Evolutionary conservation across 768 basidiomycete genomes (phyloP).

Genomic region (Fistulinella prunicolor): DNA sequence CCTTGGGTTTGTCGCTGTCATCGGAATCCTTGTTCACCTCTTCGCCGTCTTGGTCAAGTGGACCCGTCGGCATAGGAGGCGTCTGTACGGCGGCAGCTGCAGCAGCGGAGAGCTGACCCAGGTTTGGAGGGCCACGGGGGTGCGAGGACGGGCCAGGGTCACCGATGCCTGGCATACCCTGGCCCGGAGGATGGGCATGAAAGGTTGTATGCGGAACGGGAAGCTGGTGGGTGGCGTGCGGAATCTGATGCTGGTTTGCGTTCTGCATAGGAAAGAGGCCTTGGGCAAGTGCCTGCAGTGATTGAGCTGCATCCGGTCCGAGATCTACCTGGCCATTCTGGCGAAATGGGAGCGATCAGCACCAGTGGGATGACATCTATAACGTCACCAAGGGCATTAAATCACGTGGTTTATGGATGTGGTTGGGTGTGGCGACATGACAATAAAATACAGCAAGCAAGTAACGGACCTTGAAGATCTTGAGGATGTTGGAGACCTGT

Average conservation of each 20-base stretch:
- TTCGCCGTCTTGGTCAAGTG: slow-evolving; percentile 17
- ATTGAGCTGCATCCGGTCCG: slow-evolving; percentile 62
- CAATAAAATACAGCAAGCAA: neutral
- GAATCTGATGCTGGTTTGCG: slow-evolving; percentile 31
- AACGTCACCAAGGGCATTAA: slow-evolving; percentile 20
- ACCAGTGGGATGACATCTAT: slow-evolving; percentile 1
- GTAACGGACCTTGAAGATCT: slow-evolving; percentile 55
- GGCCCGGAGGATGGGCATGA: slow-evolving; percentile 21
- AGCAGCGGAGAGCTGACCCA: slow-evolving; percentile 53
- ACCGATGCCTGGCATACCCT: slow-evolving; percentile 50
- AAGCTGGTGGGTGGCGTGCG: slow-evolving; percentile 21
- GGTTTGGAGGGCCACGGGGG: slow-evolving; percentile 62
- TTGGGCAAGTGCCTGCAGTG: slow-evolving; percentile 53
- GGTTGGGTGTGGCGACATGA: neutral
- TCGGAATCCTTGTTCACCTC: slow-evolving; percentile 29
- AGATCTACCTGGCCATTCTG: slow-evolving; percentile 49
- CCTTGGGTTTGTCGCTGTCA: slow-evolving; percentile 23
- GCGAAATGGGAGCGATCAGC: slow-evolving; percentile 2
- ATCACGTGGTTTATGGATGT: slow-evolving; percentile 24
- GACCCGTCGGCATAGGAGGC: slow-evolving; percentile 15
- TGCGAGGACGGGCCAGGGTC: slow-evolving; percentile 75
- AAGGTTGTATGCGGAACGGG: slow-evolving; percentile 42
- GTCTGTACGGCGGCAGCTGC: slow-evolving; percentile 47
- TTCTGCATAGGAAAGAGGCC: slow-evolving; percentile 30
- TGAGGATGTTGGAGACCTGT: slow-evolving; percentile 60